phyloP scores from a whole-genome alignment of 202 grass and related monocot genomes.

The Hordeum pubiflorum region DNA sequence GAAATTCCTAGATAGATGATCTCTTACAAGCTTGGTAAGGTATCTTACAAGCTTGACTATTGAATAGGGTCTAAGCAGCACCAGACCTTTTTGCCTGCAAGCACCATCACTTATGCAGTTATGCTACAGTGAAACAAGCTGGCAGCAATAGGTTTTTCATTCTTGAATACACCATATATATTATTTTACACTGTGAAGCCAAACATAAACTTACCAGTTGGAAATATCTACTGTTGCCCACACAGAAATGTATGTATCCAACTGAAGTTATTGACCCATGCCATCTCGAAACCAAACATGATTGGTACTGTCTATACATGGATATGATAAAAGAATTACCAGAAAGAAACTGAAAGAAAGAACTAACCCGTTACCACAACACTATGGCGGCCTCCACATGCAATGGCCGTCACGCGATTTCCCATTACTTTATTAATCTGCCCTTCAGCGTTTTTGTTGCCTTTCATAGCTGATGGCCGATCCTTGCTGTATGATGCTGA shows the following conservation, averaged over 20 bases:
- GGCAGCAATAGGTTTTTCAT: background rate
- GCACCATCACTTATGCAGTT: background rate
- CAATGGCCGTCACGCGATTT: slow-evolving; percentile 81
- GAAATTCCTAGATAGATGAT: background rate
- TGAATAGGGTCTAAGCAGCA: background rate
- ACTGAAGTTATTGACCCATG: background rate
- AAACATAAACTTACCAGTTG: background rate
- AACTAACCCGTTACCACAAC: slow-evolving; percentile 79
- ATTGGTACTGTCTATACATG: background rate
- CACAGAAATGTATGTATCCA: background rate
- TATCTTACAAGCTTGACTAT: background rate
- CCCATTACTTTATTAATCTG: slow-evolving; percentile 52
- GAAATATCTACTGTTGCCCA: background rate
- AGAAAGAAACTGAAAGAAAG: background rate
- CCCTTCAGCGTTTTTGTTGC: slow-evolving; percentile 60
- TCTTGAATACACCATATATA: background rate
- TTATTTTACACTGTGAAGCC: background rate
- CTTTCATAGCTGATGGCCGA: slow-evolving; percentile 35
- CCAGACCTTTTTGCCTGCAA: background rate
- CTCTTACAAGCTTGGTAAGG: background rate
- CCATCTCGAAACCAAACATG: background rate
- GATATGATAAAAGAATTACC: background rate
- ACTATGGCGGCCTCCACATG: slow-evolving; percentile 96
- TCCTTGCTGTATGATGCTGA: slow-evolving; percentile 64
- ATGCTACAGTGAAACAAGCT: background rate